Evolutionary conservation across 2,329 filamentous ascomycete genomes (phyloP).

Genomic region (Scorias spongiosa): DNA sequence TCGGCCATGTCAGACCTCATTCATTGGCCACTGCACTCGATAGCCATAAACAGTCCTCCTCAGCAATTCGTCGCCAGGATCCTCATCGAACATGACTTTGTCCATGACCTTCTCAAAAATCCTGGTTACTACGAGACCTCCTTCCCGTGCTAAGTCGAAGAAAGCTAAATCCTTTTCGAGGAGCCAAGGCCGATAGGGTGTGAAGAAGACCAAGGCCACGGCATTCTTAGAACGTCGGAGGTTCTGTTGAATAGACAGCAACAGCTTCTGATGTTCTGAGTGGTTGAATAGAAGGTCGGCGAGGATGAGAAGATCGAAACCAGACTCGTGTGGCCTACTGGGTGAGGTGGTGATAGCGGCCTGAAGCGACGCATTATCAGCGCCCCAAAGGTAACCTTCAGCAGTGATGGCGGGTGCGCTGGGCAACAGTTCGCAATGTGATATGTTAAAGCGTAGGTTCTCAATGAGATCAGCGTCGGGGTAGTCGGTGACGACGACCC

Average conservation of each 20-base stretch:
- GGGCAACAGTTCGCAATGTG: constrained; percentile 33
- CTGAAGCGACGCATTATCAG: constrained; percentile 39
- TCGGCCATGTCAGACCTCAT: background rate
- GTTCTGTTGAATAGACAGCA: constrained; percentile 54
- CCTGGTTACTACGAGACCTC: constrained; percentile 63
- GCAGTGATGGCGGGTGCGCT: constrained; percentile 23
- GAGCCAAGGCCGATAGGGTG: constrained; percentile 84
- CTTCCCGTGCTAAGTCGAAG: constrained; percentile 58
- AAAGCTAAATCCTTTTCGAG: constrained; percentile 72
- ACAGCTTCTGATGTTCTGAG: constrained; percentile 65
- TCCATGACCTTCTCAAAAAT: constrained; percentile 71
- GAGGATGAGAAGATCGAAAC: constrained; percentile 70
- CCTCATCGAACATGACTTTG: constrained; percentile 75
- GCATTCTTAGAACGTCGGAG: constrained; percentile 41
- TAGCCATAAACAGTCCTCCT: constrained; percentile 74
- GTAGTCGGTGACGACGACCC: constrained; percentile 71
- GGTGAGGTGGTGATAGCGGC: constrained; percentile 37
- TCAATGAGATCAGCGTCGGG: constrained; percentile 70
- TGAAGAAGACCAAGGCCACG: constrained; percentile 78
- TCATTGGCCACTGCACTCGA: constrained; percentile 45
- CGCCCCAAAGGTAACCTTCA: constrained; percentile 72
- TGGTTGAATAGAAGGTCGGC: constrained; percentile 88
- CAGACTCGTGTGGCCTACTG: constrained; percentile 16
- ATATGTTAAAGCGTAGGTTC: constrained; percentile 65
- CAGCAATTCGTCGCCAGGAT: constrained; percentile 68